phyloP scores from a whole-genome alignment of 129 eudicot genomes.

The Deinandra increscens region DNA sequence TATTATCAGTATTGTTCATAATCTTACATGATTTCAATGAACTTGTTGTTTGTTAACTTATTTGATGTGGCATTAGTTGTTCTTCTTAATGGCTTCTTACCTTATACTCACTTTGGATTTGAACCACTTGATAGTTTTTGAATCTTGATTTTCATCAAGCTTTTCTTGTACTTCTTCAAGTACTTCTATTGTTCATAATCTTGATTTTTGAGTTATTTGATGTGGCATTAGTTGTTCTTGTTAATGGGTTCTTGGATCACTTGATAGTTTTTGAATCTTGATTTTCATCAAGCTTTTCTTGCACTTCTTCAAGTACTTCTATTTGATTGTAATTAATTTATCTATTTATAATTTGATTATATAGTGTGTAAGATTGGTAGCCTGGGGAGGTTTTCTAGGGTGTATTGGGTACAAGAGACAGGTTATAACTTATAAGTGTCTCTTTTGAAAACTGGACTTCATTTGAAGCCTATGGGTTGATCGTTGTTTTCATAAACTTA shows the following conservation, averaged over 20 bases:
- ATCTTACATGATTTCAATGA: constrained; percentile 2
- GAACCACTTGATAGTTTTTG: background rate
- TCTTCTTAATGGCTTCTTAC: background rate
- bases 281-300: too few species aligned
- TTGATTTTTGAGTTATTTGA: background rate
- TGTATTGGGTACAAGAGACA: background rate
- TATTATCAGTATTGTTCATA: background rate
- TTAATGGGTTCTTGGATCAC: constrained; percentile 3
- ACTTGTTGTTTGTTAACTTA: background rate
- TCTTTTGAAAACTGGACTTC: background rate
- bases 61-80: background rate
- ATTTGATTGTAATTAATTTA: background rate
- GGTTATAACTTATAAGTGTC: background rate
- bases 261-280: too few species aligned
- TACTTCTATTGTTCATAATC: background rate
- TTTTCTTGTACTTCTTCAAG: too few species aligned
- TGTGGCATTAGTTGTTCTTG: background rate
- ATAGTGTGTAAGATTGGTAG: background rate
- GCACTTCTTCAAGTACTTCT: too few species aligned
- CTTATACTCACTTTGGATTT: background rate
- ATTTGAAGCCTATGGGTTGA: background rate
- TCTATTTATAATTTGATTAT: background rate
- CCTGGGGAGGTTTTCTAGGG: background rate
- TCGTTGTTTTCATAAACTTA: constrained; percentile 3
- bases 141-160: too few species aligned